Evolutionary conservation across 176 grass and related monocot genomes (phyloP), one percentile per base, ranked within the genome.

Genomic region (Saccharum officinarum): DNA sequence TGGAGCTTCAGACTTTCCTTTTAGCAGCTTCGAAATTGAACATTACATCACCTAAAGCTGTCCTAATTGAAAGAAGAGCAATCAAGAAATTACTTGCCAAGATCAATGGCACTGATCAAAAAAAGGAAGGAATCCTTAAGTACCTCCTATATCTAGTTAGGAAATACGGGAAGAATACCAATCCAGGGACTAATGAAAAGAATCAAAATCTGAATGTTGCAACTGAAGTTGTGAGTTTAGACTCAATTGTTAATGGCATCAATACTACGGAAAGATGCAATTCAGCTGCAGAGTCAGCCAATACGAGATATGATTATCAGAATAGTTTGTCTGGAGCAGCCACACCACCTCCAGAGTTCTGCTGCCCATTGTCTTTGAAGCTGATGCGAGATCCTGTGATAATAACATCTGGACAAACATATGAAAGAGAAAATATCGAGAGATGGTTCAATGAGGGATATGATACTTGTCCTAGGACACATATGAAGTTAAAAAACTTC

Each of bases 361-460:
- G 86, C 71, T 98, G 96, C 89, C 96, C 96, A 45, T 84, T 95
- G 67, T 98, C 96, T 85, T 86, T 81, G 34, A 90, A 76, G 70
- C 45, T 98, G 70, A 98, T 98, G 96, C 72, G 52, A 78, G 87
- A 98, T 91, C 96, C 96, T 61, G 96, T 98, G 26, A 88, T 95
- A 88, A 95, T 95, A 93, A 52, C 89, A 75, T 95, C 96, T 67
- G 93, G 96, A 67, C 91, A 91, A 84, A 98, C 96, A 68, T 98
- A 89, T 72, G 96, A 98, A 90, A 92, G 91, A 82, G 80, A 85
- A 77, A 87, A 75, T 60, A 98, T 98, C 28, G 83, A 95, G 62
- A 98, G 86, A 77, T 98, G 96, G 96, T 98, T 98, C 82, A 74
- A 70, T 67, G 93, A 95, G 60, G 96, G 96, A 70, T 82, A 95